These are phyloP conservation scores for Nitzschia palea DNA, from an alignment of 108 stramenopile species.

Conservation along the genomic window DNA sequence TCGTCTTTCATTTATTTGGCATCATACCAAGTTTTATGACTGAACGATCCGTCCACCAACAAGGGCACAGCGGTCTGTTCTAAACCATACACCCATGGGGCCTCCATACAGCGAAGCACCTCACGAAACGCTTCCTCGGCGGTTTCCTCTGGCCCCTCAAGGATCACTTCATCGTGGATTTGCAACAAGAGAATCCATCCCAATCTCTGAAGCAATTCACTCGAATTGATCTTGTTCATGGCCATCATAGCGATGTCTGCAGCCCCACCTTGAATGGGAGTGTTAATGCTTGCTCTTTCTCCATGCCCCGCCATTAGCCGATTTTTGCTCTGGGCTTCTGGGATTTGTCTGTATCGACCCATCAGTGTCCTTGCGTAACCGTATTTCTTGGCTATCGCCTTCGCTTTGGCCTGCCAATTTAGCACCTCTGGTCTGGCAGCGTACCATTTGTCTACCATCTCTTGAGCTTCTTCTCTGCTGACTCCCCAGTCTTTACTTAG, in stretches of 20 bases:
- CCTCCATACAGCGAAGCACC: constrained; percentile 91
- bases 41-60: constrained; percentile 91
- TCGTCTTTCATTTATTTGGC: constrained; percentile 90
- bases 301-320: constrained; percentile 65
- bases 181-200: constrained; percentile 98
- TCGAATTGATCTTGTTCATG: constrained; percentile 95
- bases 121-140: constrained; percentile 92
- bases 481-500: constrained; percentile 98
- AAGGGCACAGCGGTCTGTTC: constrained; percentile 87
- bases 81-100: constrained; percentile 93
- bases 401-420: constrained; percentile 91
- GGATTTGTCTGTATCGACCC: constrained; percentile 94
- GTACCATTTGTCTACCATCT: constrained; percentile 96
- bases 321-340: constrained; percentile 67
- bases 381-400: constrained; percentile 57
- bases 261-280: constrained; percentile 99
- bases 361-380: constrained; percentile 92
- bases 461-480: constrained; percentile 81
- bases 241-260: constrained; percentile 99
- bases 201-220: constrained; percentile 68
- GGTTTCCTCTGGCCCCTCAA: constrained; percentile 98
- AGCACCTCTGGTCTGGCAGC: constrained; percentile 93
- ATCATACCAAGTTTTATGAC: constrained; percentile 96
- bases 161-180: constrained; percentile 99
- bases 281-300: constrained; percentile 98